Conservation (phyloP, 371 early-diverging fungal species). For the Saksenaea oblongispora region DNA sequence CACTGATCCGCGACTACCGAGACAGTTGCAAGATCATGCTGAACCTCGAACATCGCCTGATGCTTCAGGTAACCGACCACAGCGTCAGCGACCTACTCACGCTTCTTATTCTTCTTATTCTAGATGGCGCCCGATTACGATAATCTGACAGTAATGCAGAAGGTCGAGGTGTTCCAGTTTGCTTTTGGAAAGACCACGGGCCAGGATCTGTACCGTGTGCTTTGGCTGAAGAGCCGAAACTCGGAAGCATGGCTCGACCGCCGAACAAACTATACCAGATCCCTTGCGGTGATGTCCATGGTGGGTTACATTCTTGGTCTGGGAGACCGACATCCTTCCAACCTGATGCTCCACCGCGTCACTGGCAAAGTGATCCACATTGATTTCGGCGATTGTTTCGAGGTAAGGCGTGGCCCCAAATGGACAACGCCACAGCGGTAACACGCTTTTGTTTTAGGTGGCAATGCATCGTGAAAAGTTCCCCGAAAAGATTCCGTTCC, state of each 20-base stretch:
- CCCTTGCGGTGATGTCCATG: slow-evolving; percentile 98
- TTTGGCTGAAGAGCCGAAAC: slow-evolving; percentile 96
- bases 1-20: slow-evolving; percentile 89
- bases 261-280: slow-evolving; percentile 95
- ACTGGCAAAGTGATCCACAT: slow-evolving; percentile 98
- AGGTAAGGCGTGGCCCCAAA: too few relatives aligned
- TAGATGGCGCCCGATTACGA: slow-evolving; percentile 96
- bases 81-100: neutral
- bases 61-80: slow-evolving; percentile 64
- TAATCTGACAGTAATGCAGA: slow-evolving; percentile 87
- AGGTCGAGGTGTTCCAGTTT: slow-evolving; percentile 97
- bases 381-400: slow-evolving; percentile 99
- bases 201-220: slow-evolving; percentile 91
- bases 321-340: slow-evolving; percentile 98
- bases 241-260: slow-evolving; percentile 97
- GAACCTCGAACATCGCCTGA: slow-evolving; percentile 93
- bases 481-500: slow-evolving; percentile 98
- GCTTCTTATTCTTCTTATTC: neutral
- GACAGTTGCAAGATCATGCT: slow-evolving; percentile 85
- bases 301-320: slow-evolving; percentile 98
- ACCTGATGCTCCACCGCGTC: slow-evolving; percentile 92
- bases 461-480: slow-evolving; percentile 97
- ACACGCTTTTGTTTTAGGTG: slow-evolving; percentile 46
- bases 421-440: neutral
- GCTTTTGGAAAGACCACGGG: slow-evolving; percentile 94